Conservation (phyloP, 805 yeast genomes). For the Starmerella etchellsii region DNA sequence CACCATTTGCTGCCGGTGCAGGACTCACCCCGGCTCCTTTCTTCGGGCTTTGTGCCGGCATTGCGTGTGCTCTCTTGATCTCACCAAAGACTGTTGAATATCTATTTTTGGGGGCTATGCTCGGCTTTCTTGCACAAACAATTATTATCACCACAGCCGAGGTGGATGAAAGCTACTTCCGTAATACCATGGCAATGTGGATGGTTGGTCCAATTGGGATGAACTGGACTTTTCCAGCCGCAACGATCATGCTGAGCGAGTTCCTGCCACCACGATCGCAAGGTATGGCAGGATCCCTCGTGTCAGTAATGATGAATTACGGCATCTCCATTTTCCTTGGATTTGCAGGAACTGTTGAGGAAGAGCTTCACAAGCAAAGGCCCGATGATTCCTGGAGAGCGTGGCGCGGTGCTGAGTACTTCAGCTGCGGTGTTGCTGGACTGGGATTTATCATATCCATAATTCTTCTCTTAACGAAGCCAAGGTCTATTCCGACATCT, state of each 20-base stretch:
- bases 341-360: conserved; percentile 52
- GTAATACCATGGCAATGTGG: conserved; percentile 42
- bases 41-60: conserved; percentile 45
- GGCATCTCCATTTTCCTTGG: conserved; percentile 58
- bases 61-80: conserved; percentile 38
- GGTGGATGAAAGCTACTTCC: conserved; percentile 45
- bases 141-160: conserved; percentile 45
- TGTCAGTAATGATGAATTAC: conserved; percentile 56
- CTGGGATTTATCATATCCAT: conserved; percentile 30
- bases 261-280: conserved; percentile 49
- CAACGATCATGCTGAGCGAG: conserved; percentile 48
- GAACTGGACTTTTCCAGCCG: conserved; percentile 68
- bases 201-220: conserved; percentile 53
- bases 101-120: conserved; percentile 38
- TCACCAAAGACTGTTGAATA: conserved; percentile 37
- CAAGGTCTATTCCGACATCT: too few relatives aligned
- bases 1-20: conserved; percentile 37
- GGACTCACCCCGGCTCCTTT: conserved; percentile 37
- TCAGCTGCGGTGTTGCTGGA: conserved; percentile 49
- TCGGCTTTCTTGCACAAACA: conserved; percentile 43
- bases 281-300: conserved; percentile 67
- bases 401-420: conserved; percentile 45
- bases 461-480: neutral
- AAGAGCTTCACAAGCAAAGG: conserved; percentile 27
- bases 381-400: conserved; percentile 29